Conservation (phyloP, 2,329 filamentous ascomycete species). For the Metarhizium anisopliae region DNA sequence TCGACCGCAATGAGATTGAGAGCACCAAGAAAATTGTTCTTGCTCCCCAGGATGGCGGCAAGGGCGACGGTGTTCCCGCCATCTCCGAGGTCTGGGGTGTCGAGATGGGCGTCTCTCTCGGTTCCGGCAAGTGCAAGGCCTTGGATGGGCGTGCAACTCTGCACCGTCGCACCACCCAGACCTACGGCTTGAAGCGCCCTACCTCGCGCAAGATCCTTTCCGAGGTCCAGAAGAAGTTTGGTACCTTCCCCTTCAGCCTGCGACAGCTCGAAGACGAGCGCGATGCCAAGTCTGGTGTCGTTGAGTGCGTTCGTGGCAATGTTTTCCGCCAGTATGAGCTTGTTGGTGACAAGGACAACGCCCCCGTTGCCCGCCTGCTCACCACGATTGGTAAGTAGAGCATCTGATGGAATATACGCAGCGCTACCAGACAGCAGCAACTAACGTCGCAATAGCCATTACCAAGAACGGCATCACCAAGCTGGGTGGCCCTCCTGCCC, state of each 20-base stretch:
- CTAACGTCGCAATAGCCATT: constrained; percentile 53
- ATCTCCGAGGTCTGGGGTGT: constrained; percentile 95
- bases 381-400: constrained; percentile 77
- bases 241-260: constrained; percentile 94
- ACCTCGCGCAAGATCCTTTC: constrained; percentile 88
- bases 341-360: constrained; percentile 83
- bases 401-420: neutral
- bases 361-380: constrained; percentile 76
- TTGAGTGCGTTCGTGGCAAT: constrained; percentile 89
- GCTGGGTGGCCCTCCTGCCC: constrained; percentile 65
- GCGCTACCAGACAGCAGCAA: neutral
- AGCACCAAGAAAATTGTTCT: constrained; percentile 96
- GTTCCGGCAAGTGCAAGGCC: constrained; percentile 89
- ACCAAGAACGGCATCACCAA: constrained; percentile 95
- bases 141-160: constrained; percentile 82
- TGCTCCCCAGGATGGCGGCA: constrained; percentile 73
- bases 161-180: constrained; percentile 85
- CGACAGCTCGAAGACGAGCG: constrained; percentile 95
- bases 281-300: constrained; percentile 87
- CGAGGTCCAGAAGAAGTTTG: constrained; percentile 95
- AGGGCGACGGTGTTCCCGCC: constrained; percentile 83
- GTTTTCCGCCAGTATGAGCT: constrained; percentile 95
- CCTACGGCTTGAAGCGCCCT: constrained; percentile 87
- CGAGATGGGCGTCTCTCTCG: constrained; percentile 86
- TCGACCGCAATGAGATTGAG: constrained; percentile 96